Evolutionary conservation across 805 yeast genomes (phyloP).

Genomic region (Torulaspora indica): DNA sequence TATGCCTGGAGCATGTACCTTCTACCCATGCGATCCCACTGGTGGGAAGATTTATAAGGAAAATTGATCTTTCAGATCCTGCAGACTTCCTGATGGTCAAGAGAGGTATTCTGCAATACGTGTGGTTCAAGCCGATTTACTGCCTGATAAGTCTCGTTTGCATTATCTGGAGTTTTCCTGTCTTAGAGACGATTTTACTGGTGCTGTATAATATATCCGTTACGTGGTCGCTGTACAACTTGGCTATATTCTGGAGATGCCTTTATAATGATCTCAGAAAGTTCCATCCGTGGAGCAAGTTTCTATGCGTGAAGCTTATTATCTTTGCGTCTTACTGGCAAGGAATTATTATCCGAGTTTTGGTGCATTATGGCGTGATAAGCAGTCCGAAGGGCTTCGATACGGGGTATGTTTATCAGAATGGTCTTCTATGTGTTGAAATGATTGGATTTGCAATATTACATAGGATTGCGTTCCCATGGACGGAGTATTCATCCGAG

Average conservation of each 20-base stretch:
- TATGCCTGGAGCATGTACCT: conserved; percentile 67
- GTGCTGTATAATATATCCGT: conserved; percentile 74
- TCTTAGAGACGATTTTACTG: conserved; percentile 52
- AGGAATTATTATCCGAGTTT: conserved; percentile 54
- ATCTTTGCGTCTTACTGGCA: conserved; percentile 99
- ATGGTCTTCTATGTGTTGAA: conserved; percentile 75
- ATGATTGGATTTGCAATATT: conserved; percentile 79
- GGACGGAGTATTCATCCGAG: conserved; percentile 59
- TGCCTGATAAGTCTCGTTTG: conserved; percentile 48
- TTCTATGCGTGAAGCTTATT: conserved; percentile 85
- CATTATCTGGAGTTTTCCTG: conserved; percentile 45
- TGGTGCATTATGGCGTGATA: conserved; percentile 47
- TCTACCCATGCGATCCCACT: conserved; percentile 55
- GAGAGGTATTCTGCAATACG: conserved; percentile 85
- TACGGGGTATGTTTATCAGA: conserved; percentile 62
- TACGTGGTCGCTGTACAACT: conserved; percentile 71
- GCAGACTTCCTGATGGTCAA: conserved; percentile 68
- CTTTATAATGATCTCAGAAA: conserved; percentile 70
- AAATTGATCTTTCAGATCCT: conserved; percentile 84
- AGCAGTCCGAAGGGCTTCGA: conserved; percentile 31
- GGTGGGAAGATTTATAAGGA: conserved; percentile 45
- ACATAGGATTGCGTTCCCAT: conserved; percentile 85
- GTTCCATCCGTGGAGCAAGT: conserved; percentile 87
- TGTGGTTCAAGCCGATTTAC: conserved; percentile 88
- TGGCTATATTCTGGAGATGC: conserved; percentile 91